These are phyloP conservation scores for Lyophyllum decastes DNA, from an alignment of 768 basidiomycete species.

Conservation along the genomic window DNA sequence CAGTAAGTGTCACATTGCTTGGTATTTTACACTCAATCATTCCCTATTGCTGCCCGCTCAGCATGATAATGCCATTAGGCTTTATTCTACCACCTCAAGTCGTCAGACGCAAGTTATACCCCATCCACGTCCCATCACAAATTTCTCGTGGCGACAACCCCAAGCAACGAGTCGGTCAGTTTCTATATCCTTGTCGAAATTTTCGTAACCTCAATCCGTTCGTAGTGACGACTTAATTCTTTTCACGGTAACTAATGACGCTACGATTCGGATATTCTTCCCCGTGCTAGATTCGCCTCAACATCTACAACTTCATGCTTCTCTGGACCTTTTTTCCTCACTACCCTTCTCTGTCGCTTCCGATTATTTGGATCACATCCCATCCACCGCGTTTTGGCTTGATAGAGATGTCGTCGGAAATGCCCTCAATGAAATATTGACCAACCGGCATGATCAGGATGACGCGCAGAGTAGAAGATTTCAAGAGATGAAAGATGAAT, in stretches of 20 bases:
- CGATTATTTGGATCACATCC: conserved; percentile 28
- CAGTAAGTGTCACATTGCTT: conserved; percentile 38
- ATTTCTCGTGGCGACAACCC: conserved; percentile 74
- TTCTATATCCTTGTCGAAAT: neutral
- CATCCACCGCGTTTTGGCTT: conserved; percentile 67
- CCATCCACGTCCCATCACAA: conserved; percentile 74
- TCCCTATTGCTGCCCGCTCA: conserved; percentile 24
- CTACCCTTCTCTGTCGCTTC: conserved; percentile 41
- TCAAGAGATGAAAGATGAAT: conserved; percentile 66
- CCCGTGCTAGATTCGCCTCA: conserved; percentile 88
- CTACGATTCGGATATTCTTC: conserved; percentile 80
- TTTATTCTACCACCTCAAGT: conserved; percentile 76
- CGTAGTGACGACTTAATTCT: conserved; percentile 73
- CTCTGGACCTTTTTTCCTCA: conserved; percentile 72
- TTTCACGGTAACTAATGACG: conserved; percentile 83
- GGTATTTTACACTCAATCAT: neutral
- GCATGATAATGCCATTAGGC: conserved; percentile 58
- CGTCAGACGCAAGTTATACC: conserved; percentile 65
- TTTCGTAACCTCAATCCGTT: neutral
- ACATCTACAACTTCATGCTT: conserved; percentile 80
- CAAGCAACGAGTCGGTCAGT: conserved; percentile 61
- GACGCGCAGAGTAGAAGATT: conserved; percentile 49
- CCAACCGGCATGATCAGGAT: conserved; percentile 36
- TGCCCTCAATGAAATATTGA: conserved; percentile 44
- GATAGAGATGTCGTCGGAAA: conserved; percentile 61